Evolutionary conservation across 2,329 filamentous ascomycete genomes (phyloP), one percentile per base, ranked within the genome.

Genomic region (Colletotrichum tamarilloi): DNA sequence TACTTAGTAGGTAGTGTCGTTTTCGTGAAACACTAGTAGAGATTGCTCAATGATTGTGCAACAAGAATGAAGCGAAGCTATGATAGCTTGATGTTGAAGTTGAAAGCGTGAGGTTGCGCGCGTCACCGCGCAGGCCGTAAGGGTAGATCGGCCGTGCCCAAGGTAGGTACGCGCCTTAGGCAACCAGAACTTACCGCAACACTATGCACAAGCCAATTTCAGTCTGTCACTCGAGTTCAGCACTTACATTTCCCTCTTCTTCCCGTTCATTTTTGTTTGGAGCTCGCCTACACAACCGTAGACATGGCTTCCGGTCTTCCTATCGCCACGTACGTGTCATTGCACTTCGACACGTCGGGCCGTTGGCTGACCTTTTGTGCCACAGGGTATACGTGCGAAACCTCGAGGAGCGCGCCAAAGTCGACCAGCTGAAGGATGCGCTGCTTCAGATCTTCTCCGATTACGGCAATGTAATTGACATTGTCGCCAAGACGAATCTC

Each of bases 341-440:
- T 92, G 90, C 89, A 92, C 90, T 85, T 83, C 88, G 90, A 92
- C 89, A 90, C 88, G 87, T 80, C 82, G 80, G 66, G 68, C 67
- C 68, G 35, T 62, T 60, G 75, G 82, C 85, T 87, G 77, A 87
- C 80, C 16, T 67, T 16, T 24, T 46, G 52, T 67, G 38, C 60
- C 53, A 73, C 81, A 92, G 91, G 74, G 90, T 92, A 66, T 92
- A 92, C 78, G 89, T 92, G 68, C 94, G 93, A 79, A 98, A 98
- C 82, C 91, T 99, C 72, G 94, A 98, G 84, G 97, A 98, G 87
- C 92, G 93, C 80, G 92, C 97, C 83, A 98, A 97, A 82, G 88
- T 94, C 71, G 92, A 95, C 42, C 85, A 90, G 11, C 87, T 98
- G 67, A 93, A 92, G 76, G 89, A 93, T 76, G 90, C 94, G 0